Evolutionary conservation across 345 rosid genomes (phyloP).

Genomic region (Ailanthus altissimus): DNA sequence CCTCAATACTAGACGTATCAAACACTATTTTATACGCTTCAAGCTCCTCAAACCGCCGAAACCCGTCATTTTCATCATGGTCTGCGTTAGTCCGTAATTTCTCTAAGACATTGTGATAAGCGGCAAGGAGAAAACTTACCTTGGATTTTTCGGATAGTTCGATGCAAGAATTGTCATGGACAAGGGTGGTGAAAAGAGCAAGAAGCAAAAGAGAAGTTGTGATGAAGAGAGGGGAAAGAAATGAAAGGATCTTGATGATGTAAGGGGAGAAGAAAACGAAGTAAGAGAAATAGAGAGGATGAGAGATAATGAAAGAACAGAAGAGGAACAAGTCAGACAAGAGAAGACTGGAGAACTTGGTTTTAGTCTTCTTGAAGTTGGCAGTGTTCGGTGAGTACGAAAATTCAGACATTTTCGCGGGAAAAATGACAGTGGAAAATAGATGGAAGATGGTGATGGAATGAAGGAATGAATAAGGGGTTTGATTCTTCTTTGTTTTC

Average conservation of each 20-base stretch:
- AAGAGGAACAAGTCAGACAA: conserved; percentile 51
- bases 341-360: conserved; percentile 40
- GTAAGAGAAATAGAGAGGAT: conserved; percentile 61
- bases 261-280: conserved; percentile 65
- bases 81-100: conserved; percentile 41
- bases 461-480: conserved; percentile 17
- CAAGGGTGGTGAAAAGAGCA: conserved; percentile 47
- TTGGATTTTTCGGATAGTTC: conserved; percentile 39
- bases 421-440: conserved; percentile 6
- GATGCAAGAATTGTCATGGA: conserved; percentile 19
- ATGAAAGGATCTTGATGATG: conserved; percentile 70
- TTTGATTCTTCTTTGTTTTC: conserved; percentile 21
- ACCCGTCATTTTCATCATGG: conserved; percentile 24
- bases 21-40: conserved; percentile 72
- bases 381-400: conserved; percentile 30
- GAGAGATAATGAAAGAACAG: conserved; percentile 54
- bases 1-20: conserved; percentile 41
- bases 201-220: conserved; percentile 78
- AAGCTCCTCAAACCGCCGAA: conserved; percentile 41
- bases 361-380: conserved; percentile 32
- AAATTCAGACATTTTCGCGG: conserved; percentile 53
- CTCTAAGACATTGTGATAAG: conserved; percentile 44
- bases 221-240: conserved; percentile 79
- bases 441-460: conserved; percentile 6
- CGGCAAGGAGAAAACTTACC: conserved; percentile 36